Evolutionary conservation across 257 asterid genomes (phyloP), one percentile per base, ranked within the genome.

Genomic region (Solanum lycopersicoides): DNA sequence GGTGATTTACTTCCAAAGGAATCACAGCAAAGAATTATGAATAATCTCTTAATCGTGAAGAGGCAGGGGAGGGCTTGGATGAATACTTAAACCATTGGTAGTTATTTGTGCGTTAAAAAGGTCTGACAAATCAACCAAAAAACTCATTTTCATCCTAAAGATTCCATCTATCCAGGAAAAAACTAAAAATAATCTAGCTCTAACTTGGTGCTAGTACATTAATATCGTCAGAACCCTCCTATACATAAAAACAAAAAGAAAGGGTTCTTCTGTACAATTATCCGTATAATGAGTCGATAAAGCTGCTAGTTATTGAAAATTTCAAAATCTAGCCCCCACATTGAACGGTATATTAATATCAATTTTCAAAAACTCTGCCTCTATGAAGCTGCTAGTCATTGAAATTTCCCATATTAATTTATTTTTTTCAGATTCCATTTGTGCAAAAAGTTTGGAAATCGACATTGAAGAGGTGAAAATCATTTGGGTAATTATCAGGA

Each of bases 1-100:
- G 89, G 98, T 93, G 92, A 97, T 99, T 6, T 97, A 96, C 92
- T 97, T 97, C 90, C 99, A 96, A 94, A 93, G 96, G 92, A 96
- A 96, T 91, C 98, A 97, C 92, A 97, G 98, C 93, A 96, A 94
- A 93, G 99, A 97, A 98, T 99, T 97, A 86, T 37, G 87, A 20
- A 7, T 85, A 32, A 76, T 89, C 75, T 83, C 42, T 50, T 47
- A 47, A 80, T 44, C 8, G 45, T 39, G 44, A 75, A 18, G 9
- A 79, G 39, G 34, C n/a, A 25, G 14, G 84, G 63, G 65, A 79
- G 25, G 65, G 84, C 25, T 79, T 79, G 65, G 15, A 53, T 42
- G 84, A 77, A 13, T 42, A 77, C 30, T 75, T 75, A 23, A 39
- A 35, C 56, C 21, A 23, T 77, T 44, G 20, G 11, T 21, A 74